phyloP scores from a whole-genome alignment of 306 rosid genomes.

The Adenanthera pavonina region DNA sequence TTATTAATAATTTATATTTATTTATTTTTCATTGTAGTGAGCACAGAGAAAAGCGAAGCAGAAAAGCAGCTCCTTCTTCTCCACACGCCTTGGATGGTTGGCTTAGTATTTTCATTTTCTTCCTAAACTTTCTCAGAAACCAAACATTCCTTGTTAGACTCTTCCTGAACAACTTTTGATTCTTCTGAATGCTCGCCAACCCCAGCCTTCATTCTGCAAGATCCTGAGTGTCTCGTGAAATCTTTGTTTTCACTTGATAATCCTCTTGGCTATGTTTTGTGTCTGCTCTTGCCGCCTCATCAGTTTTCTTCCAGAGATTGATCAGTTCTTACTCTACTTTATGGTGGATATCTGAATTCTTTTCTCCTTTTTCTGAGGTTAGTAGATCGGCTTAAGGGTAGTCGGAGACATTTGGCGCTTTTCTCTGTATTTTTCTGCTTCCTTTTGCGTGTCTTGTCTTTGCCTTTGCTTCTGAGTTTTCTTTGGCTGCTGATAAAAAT shows the following conservation, averaged over 20 bases:
- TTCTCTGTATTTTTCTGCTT: not conserved
- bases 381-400: slow-evolving; percentile 52
- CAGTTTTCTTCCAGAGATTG: slow-evolving; percentile 24
- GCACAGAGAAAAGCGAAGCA: slow-evolving; percentile 37
- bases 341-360: slow-evolving; percentile 21
- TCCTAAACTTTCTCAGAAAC: slow-evolving; percentile 50
- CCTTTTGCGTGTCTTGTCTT: slow-evolving; percentile 17
- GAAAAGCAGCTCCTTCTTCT: slow-evolving; percentile 67
- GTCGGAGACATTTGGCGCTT: not conserved
- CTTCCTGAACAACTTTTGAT: slow-evolving; percentile 28
- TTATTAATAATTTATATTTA: not conserved
- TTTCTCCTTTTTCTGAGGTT: slow-evolving; percentile 48
- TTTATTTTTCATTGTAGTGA: slow-evolving; percentile 16
- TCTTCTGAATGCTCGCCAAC: slow-evolving; percentile 31
- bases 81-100: slow-evolving; percentile 39
- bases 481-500: slow-evolving; percentile 14
- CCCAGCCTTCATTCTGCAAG: slow-evolving; percentile 39
- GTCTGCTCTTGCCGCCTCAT: slow-evolving; percentile 14
- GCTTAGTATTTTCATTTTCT: slow-evolving; percentile 18
- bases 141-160: slow-evolving; percentile 49
- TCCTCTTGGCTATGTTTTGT: slow-evolving; percentile 32
- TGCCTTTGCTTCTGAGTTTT: not conserved
- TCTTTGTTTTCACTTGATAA: slow-evolving; percentile 31
- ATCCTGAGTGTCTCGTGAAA: slow-evolving; percentile 37
- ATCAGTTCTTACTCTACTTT: slow-evolving; percentile 31